phyloP scores from a whole-genome alignment of 306 rosid species.

The Vigna hirtella region DNA sequence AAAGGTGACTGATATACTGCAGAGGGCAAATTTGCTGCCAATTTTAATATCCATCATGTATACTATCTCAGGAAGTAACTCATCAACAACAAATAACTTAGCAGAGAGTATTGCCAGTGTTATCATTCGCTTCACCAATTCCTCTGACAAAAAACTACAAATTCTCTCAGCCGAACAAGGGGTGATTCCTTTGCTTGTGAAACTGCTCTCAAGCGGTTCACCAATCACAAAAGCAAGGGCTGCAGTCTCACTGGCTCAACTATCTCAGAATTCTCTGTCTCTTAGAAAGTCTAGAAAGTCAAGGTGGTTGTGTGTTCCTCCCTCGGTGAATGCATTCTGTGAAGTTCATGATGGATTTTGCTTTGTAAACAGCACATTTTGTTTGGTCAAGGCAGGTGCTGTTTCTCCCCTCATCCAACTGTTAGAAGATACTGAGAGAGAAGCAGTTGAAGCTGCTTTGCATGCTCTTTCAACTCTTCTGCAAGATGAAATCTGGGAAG shows the following conservation, averaged over 20 bases:
- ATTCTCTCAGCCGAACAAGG: constrained; percentile 75
- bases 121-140: constrained; percentile 69
- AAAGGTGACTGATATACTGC: constrained; percentile 68
- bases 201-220: constrained; percentile 68
- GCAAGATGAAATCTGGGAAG: constrained; percentile 79
- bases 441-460: constrained; percentile 78
- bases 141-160: constrained; percentile 81
- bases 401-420: constrained; percentile 64
- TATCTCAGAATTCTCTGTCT: constrained; percentile 74
- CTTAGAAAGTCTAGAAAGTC: constrained; percentile 61
- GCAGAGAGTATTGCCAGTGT: constrained; percentile 61
- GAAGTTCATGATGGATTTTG: constrained; percentile 81
- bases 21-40: constrained; percentile 64
- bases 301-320: constrained; percentile 74
- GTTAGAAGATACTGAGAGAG: constrained; percentile 68
- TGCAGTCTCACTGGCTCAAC: constrained; percentile 79
- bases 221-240: constrained; percentile 67
- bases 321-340: constrained; percentile 61
- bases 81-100: constrained; percentile 45
- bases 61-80: constrained; percentile 53
- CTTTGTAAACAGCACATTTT: constrained; percentile 70
- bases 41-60: constrained; percentile 59
- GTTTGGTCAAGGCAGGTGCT: constrained; percentile 85
- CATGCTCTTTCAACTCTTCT: constrained; percentile 75
- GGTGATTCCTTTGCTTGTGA: constrained; percentile 77